Conservation (phyloP, 352 stramenopile species). For the Pythium phragmitis region DNA sequence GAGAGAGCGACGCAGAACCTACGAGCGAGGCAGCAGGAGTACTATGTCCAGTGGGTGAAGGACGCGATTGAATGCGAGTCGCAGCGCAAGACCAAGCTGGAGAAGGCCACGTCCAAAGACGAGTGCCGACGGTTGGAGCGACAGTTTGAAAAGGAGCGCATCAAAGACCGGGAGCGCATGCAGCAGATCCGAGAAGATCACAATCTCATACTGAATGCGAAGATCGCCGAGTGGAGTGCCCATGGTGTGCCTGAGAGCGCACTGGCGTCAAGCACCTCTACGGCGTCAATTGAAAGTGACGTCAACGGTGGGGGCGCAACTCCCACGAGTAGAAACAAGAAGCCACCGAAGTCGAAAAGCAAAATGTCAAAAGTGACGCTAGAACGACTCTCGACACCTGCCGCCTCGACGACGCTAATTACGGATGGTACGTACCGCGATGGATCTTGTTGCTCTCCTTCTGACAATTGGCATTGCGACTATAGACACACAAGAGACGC, state of each 20-base stretch:
- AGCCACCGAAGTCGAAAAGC: constrained; percentile 23
- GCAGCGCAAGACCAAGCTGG: constrained; percentile 44
- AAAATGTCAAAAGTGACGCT: constrained; percentile 42
- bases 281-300: background rate
- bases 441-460: background rate
- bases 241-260: constrained; percentile 27
- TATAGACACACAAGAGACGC: constrained; percentile 34
- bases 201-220: constrained; percentile 43
- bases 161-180: constrained; percentile 46
- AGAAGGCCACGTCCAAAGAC: constrained; percentile 34
- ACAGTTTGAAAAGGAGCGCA: constrained; percentile 49
- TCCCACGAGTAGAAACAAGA: background rate
- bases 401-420: background rate
- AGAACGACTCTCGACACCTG: constrained; percentile 35
- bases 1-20: constrained; percentile 26
- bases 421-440: background rate
- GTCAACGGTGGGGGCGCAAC: background rate
- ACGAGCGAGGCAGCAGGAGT: constrained; percentile 32
- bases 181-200: constrained; percentile 66
- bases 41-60: constrained; percentile 60
- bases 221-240: constrained; percentile 54
- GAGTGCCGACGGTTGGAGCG: constrained; percentile 52
- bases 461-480: background rate
- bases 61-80: constrained; percentile 52
- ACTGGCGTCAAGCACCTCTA: background rate